Evolutionary conservation across 257 asterid species (phyloP), one percentile per base, ranked within the genome.

Genomic region (Solanum microdontum): DNA sequence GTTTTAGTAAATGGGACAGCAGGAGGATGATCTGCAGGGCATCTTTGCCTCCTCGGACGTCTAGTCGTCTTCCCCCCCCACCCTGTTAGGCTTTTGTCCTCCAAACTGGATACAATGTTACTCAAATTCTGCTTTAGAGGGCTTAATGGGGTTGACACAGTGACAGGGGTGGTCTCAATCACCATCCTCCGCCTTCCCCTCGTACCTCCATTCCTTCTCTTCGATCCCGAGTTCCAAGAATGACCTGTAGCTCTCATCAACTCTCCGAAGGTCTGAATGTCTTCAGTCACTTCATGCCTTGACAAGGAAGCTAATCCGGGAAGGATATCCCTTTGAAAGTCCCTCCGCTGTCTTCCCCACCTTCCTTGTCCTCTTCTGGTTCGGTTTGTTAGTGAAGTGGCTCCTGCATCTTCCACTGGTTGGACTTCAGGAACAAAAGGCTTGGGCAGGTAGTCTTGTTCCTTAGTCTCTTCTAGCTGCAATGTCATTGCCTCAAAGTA

Each of bases 51-150:
- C 15, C 99, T 91, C n/a, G 99, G 99, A 73, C 99, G 97, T 69
- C 99, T 93, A 24, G 98, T 92, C 39, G 98, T 97, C 95, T 97
- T 97, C 37, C 99, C 99, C 99, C 99, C 99, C 99, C 99, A 97
- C 36, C 98, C 97, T 2, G 97, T 94, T 75, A 96, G 90, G 89
- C 98, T 96, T 88, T 93, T 90, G 33, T 96, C 98, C 92, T 95
- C 98, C 94, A 95, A 87, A 55, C 92, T 34, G 45, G 82, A 73
- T 11, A 73, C 93, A 60, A 88, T 91, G 88, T 92, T 90, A 85
- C 69, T 92, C 51, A 90, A 85, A 64, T 94, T 93, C 91, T 91
- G 95, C 82, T 89, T 85, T 86, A 91, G 55, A 30, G 89, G 51
- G 89, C 87, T 88, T 43, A 89, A 88, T 8, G 90, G 91, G 69